Evolutionary conservation across 805 yeast species (phyloP), one percentile per base, ranked within the genome.

Genomic region (Naumovozyma castellii): DNA sequence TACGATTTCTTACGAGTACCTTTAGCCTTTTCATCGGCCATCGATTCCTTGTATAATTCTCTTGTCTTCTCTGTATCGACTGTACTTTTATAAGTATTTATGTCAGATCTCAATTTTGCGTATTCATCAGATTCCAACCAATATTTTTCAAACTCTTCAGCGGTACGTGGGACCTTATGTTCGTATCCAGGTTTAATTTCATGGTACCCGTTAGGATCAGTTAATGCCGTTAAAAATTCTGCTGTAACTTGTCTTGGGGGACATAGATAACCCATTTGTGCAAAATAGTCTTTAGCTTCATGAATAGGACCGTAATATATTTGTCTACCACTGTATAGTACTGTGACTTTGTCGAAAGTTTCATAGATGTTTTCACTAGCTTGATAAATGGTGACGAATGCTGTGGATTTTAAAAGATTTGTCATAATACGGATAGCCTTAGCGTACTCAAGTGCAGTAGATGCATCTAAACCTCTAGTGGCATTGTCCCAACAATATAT

Each of bases 391-490:
- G 84, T 78, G 32, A 77, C 75, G 36, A 77, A 62, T 1, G 81
- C 74, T 3, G 79, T 68, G 5, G 72, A 66, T 10, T 67, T 65
- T 45, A 72, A 56, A 37, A 75, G 58, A 37, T 68, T 62, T 3
- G 83, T 76, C 25, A 73, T 62, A 3, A 72, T 66, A 47, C 80
- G 73, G 41, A 81, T 67, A 18, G 82, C 76, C 46, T 73, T 66
- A 30, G 78, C 67, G 49, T 73, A 80, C 56, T 79, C 84, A 43
- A 77, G 64, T 1, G 88, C 88, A 25, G 87, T 80, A 8, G 86
- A 79, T 1, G 87, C 69, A 59, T 81, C 90, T 40, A 81, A 66
- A 50, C 88, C 90, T 62, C 87, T 72, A 12, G 90, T 81, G 3
- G 86, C 77, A 53, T 82, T 82, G 62, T 81, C 84, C 73, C 81